Evolutionary conservation across 1,139 yeast species (phyloP).

Genomic region (Taiozyma sp.): DNA sequence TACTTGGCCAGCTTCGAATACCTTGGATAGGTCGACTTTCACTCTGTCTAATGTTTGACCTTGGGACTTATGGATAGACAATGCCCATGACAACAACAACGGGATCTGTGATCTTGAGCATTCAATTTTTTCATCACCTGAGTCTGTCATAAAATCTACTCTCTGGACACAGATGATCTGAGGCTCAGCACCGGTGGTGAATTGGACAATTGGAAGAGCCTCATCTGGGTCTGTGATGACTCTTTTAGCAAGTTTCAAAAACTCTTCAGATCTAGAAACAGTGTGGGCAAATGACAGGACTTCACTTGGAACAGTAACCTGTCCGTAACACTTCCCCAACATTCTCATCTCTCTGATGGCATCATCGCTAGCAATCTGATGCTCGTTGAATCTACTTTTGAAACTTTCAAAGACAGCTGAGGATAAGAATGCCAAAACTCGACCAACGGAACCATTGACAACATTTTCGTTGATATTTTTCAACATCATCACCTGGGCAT

Average conservation of each 20-base stretch:
- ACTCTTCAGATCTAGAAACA: slow-evolving; percentile 9
- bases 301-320: slow-evolving; percentile 18
- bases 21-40: slow-evolving; percentile 64
- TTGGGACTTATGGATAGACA: slow-evolving; percentile 88
- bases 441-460: slow-evolving; percentile 92
- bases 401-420: slow-evolving; percentile 20
- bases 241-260: slow-evolving; percentile 26
- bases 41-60: slow-evolving; percentile 84
- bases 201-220: slow-evolving; percentile 52
- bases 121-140: slow-evolving; percentile 14
- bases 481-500: slow-evolving; percentile 94
- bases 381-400: slow-evolving; percentile 18
- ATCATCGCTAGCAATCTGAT: slow-evolving; percentile 18
- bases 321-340: slow-evolving; percentile 28
- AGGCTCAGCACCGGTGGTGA: slow-evolving; percentile 32
- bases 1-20: slow-evolving; percentile 84
- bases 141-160: slow-evolving; percentile 34
- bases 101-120: slow-evolving; percentile 60
- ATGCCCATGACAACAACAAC: slow-evolving; percentile 77
- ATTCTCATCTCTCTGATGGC: slow-evolving; percentile 28
- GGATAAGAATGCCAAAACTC: slow-evolving; percentile 41
- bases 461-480: slow-evolving; percentile 82
- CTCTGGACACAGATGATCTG: slow-evolving; percentile 33
- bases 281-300: slow-evolving; percentile 22
- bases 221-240: slow-evolving; percentile 13